These are phyloP conservation scores for Colletotrichum acutatum DNA, from an alignment of 2,329 filamentous ascomycete species.

Conservation along the genomic window DNA sequence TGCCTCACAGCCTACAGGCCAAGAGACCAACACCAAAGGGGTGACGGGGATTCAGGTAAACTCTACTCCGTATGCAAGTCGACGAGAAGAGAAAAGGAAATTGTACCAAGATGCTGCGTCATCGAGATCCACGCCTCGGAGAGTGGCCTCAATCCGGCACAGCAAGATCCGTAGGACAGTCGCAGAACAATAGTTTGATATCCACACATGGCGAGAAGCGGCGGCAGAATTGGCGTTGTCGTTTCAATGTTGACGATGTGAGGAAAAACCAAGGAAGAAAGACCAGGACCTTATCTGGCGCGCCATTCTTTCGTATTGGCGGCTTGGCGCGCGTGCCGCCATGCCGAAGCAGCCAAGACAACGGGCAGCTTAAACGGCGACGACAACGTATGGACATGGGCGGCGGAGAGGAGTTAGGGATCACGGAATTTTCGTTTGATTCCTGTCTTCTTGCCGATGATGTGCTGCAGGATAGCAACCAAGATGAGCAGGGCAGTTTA, in stretches of 20 bases:
- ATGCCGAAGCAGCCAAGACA: slow-evolving; percentile 24
- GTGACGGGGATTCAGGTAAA: no score
- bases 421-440: not conserved
- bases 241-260: not conserved
- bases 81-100: not conserved
- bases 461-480: slow-evolving; percentile 5
- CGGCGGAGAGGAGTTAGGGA: not conserved
- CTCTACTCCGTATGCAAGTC: not conserved
- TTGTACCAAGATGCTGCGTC: slow-evolving; percentile 1
- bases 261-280: not conserved
- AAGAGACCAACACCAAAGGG: not conserved
- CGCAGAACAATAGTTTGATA: not conserved
- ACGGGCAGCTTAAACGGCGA: not conserved
- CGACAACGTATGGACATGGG: not conserved
- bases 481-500: slow-evolving; percentile 8
- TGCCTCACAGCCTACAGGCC: no score
- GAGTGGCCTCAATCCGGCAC: slow-evolving; percentile 5
- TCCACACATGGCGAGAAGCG: not conserved
- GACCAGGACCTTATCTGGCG: slow-evolving; percentile 8
- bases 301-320: not conserved
- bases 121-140: slow-evolving; percentile 15
- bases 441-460: not conserved
- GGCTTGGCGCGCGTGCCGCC: slow-evolving; percentile 34
- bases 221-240: not conserved
- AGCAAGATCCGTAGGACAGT: not conserved